A percentile compares a stretch with the other conserved stretches of the same genome.
phyloP scores from a whole-genome alignment of 495 filamentous ascomycete species.

The Tetracladium marchalianum region DNA sequence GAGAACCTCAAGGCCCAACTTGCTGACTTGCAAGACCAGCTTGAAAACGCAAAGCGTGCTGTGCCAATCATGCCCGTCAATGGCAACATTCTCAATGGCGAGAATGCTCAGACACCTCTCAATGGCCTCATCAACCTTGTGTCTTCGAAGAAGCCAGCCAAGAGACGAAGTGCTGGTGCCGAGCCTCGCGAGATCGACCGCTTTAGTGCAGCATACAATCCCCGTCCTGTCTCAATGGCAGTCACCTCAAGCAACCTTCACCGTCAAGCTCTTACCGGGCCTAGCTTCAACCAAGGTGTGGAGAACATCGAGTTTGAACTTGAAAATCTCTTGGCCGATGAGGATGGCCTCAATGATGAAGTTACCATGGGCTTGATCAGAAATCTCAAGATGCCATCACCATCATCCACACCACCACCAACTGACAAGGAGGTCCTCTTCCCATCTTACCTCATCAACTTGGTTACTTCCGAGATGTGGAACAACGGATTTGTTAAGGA shows the following conservation, averaged over 20 bases:
- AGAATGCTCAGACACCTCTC: slow-evolving; percentile 38
- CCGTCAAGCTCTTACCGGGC: slow-evolving; percentile 55
- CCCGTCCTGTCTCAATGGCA: slow-evolving; percentile 90
- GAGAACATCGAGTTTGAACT: slow-evolving; percentile 92
- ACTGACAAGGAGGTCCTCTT: slow-evolving; percentile 98
- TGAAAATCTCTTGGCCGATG: slow-evolving; percentile 85
- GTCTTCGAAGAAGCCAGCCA: slow-evolving; percentile 83
- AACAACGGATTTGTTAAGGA: slow-evolving; percentile 99
- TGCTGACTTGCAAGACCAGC: slow-evolving; percentile 79
- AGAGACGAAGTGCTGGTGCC: slow-evolving; percentile 87
- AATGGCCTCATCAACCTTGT: slow-evolving; percentile 92
- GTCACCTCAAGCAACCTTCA: slow-evolving; percentile 52
- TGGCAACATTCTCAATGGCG: slow-evolving; percentile 67
- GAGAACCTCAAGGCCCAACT: slow-evolving; percentile 75
- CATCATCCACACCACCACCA: slow-evolving; percentile 71
- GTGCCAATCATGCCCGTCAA: slow-evolving; percentile 46
- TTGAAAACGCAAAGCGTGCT: slow-evolving; percentile 73
- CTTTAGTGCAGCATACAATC: slow-evolving; percentile 86
- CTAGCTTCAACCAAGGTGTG: slow-evolving; percentile 62
- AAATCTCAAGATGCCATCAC: slow-evolving; percentile 89
- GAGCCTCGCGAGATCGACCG: slow-evolving; percentile 74
- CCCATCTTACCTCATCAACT: slow-evolving; percentile 96
- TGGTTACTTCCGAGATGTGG: slow-evolving; percentile 99
- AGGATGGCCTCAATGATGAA: slow-evolving; percentile 92
- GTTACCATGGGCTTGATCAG: slow-evolving; percentile 90